phyloP scores from a whole-genome alignment of 108 stramenopile species.

The Nitzschia sp. region DNA sequence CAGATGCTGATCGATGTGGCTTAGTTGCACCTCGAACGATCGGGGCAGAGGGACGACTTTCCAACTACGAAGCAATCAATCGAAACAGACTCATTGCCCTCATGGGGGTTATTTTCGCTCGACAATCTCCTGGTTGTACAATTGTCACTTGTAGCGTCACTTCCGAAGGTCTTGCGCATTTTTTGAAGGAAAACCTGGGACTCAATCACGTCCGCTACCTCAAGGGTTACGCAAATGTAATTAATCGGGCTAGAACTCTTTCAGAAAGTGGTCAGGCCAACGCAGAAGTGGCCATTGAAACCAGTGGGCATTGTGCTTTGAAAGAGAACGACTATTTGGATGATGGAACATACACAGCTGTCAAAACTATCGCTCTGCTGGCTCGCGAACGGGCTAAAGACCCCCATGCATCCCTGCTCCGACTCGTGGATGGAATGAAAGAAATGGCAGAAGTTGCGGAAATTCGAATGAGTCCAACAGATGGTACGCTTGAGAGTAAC shows the following conservation, averaged over 20 bases:
- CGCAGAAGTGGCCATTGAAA: conserved; percentile 86
- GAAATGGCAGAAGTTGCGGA: conserved; percentile 72
- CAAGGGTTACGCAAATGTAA: conserved; percentile 87
- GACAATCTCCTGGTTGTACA: conserved; percentile 61
- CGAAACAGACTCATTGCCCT: conserved; percentile 85
- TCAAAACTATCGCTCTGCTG: conserved; percentile 62
- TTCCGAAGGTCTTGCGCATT: conserved; percentile 63
- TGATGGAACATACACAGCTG: conserved; percentile 89
- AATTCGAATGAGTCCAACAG: conserved; percentile 56
- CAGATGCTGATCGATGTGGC: conserved; percentile 84
- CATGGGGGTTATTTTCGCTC: conserved; percentile 61
- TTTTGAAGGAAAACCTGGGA: conserved; percentile 58
- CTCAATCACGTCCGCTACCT: conserved; percentile 72
- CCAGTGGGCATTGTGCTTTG: conserved; percentile 82
- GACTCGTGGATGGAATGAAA: conserved; percentile 59
- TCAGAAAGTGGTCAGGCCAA: conserved; percentile 63
- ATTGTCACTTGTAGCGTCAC: conserved; percentile 86
- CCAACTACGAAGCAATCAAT: conserved; percentile 68
- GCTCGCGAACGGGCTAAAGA: conserved; percentile 22
- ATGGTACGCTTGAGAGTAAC: conserved; percentile 67
- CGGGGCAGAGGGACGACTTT: conserved; percentile 8
- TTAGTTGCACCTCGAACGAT: conserved; percentile 60
- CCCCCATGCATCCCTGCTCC: conserved; percentile 43
- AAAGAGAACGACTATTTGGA: conserved; percentile 80
- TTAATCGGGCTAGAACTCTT: conserved; percentile 70